phyloP scores from a whole-genome alignment of 192 early-diverging fungal species.

The Gorgonomyces haynaldii region DNA sequence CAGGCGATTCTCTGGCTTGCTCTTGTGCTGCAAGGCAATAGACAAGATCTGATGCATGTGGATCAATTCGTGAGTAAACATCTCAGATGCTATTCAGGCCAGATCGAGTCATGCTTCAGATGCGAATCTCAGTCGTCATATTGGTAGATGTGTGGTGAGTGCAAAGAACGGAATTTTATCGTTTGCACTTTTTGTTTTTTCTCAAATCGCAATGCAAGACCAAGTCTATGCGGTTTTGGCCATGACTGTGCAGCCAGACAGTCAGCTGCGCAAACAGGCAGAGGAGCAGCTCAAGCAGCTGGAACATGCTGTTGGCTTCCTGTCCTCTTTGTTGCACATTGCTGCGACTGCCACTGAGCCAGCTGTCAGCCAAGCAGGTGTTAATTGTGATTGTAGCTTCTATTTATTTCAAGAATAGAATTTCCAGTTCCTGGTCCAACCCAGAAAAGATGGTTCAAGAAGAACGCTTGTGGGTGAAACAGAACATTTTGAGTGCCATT shows the following conservation, averaged over 20 bases:
- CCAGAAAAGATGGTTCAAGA: conserved; percentile 31
- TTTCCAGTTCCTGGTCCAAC: conserved; percentile 58
- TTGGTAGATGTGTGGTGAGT: too few relatives aligned
- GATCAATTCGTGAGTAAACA: too few relatives aligned
- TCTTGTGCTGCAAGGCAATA: too few relatives aligned
- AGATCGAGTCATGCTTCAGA: too few relatives aligned
- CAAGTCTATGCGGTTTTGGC: conserved; percentile 56
- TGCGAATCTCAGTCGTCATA: too few relatives aligned
- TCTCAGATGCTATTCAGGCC: too few relatives aligned
- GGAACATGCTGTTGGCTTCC: conserved; percentile 20
- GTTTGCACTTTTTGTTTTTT: too few relatives aligned
- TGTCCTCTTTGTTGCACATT: conserved; percentile 33
- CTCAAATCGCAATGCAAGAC: neutral
- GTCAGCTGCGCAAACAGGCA: conserved; percentile 66
- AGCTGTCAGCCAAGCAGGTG: conserved; percentile 29
- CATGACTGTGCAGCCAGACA: conserved; percentile 68
- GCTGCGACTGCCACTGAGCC: conserved; percentile 7
- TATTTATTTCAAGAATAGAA: conserved; percentile 85
- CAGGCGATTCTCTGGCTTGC: too few relatives aligned
- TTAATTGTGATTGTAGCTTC: conserved; percentile 26
- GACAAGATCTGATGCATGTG: too few relatives aligned
- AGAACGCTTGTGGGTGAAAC: conserved; percentile 58
- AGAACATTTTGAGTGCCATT: conserved; percentile 65
- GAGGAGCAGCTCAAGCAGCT: conserved; percentile 71
- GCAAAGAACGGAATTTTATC: too few relatives aligned